phyloP scores from a whole-genome alignment of 495 filamentous ascomycete genomes.

The Gamarada debralockiae region DNA sequence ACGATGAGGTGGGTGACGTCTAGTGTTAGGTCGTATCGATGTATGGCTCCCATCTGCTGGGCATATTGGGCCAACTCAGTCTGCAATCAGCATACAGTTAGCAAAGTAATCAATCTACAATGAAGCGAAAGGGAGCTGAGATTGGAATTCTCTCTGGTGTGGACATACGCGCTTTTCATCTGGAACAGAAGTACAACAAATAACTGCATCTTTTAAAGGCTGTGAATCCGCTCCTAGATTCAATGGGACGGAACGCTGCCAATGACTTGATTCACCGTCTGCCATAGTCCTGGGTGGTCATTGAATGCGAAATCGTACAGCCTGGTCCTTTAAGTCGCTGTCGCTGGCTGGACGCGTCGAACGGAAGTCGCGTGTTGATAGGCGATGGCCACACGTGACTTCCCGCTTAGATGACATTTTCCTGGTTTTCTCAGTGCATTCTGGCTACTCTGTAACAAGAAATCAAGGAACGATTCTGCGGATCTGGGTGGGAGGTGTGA shows the following conservation, averaged over 20 bases:
- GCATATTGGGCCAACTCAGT: slow-evolving; percentile 64
- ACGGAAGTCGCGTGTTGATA: neutral
- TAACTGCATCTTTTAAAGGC: slow-evolving; percentile 74
- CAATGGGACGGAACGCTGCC: neutral
- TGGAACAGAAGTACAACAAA: slow-evolving; percentile 88
- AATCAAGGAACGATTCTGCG: too few relatives aligned
- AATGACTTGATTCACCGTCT: neutral
- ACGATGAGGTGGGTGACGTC: slow-evolving; percentile 95
- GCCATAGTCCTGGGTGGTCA: neutral
- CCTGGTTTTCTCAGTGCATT: too few relatives aligned
- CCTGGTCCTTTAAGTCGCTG: neutral
- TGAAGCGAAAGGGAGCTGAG: slow-evolving; percentile 14
- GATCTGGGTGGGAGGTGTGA: too few relatives aligned
- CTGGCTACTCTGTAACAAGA: too few relatives aligned
- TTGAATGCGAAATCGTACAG: too few relatives aligned
- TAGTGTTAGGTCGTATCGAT: slow-evolving; percentile 88
- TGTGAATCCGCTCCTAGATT: slow-evolving; percentile 24
- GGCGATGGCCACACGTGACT: too few relatives aligned
- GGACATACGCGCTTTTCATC: slow-evolving; percentile 73
- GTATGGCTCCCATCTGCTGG: slow-evolving; percentile 77
- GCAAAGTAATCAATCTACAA: slow-evolving; percentile 3
- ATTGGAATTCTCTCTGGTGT: neutral
- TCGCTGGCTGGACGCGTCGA: neutral
- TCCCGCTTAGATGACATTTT: too few relatives aligned
- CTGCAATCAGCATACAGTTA: slow-evolving; percentile 43